Base-by-base conservation (phyloP, 768 basidiomycete species). In the Ephemerocybe angulata region DNA sequence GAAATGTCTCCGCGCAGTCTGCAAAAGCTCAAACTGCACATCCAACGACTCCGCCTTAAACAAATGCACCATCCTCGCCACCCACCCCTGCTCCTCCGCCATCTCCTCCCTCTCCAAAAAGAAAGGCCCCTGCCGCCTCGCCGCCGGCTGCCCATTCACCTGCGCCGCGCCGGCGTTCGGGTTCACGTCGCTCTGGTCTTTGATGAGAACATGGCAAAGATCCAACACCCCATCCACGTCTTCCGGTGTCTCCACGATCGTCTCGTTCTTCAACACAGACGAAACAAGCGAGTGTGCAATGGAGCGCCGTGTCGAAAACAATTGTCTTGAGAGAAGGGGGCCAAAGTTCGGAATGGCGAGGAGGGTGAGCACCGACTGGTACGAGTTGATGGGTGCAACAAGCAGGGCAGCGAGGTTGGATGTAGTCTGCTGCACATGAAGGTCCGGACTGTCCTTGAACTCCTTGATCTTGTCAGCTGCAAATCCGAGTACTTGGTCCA, bases 81-180 rank as follows among this genome's bases (percentile, higher is more conserved):
- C 85, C 97, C 97, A 99, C 0, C 97, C 97, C 64, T 99, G 97
- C 69, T 99, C 97, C 69, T 99, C 97, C 0, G 94, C 95, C 76
- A 94, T 79, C 65, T 98, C 96, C 67, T 95, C 91, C 49, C 86
- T 72, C 67, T 96, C 95, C 50, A 81, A 63, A 27, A 76, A 73
- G 60, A 85, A 81, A 10, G 83, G 76, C 6, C 83, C 84, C 54
- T 82, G 81, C 57, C 85, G 74, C 56, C 84, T 77, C 46, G 70
- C 64, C 17, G 21, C 33, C 33, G 10, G 33, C 17, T 8, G 33
- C 33, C 17, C 33, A 17, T 42, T 82, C 81, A 58, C 78, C 29
- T 68, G 73, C 27, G 65, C 58, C 33, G 6, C 72, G 69, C 21
- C 67, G 66, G 7, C 66, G 24, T 57, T 54, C 56, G 58, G 1